phyloP scores from a whole-genome alignment of 208 protist genomes.

The Trypanosoma grayi region DNA sequence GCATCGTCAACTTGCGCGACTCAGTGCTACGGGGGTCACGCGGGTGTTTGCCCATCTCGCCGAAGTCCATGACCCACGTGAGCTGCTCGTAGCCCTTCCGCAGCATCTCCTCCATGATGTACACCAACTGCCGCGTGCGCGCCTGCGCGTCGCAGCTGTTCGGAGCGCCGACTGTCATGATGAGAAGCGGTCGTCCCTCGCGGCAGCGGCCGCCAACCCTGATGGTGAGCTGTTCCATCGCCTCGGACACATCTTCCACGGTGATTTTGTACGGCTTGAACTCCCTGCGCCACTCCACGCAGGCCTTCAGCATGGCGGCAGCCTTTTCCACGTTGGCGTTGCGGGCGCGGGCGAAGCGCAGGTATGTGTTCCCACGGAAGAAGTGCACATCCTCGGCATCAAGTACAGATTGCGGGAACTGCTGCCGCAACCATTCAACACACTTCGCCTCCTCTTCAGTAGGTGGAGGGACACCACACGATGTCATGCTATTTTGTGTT shows the following conservation, averaged over 20 bases:
- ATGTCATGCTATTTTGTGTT: neutral
- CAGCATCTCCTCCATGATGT: slow-evolving; percentile 61
- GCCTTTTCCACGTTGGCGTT: slow-evolving; percentile 45
- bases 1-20: slow-evolving; percentile 52
- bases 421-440: slow-evolving; percentile 30
- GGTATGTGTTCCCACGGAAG: slow-evolving; percentile 48
- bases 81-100: slow-evolving; percentile 59
- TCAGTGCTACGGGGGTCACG: slow-evolving; percentile 25
- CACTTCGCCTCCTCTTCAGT: slow-evolving; percentile 43
- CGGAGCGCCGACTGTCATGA: slow-evolving; percentile 51
- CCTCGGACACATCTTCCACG: slow-evolving; percentile 25
- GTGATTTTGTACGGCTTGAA: slow-evolving; percentile 53
- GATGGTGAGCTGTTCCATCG: slow-evolving; percentile 45
- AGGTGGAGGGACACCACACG: neutral
- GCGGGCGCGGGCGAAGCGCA: slow-evolving; percentile 58
- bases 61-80: slow-evolving; percentile 71
- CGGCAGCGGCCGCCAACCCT: slow-evolving; percentile 38
- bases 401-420: slow-evolving; percentile 28
- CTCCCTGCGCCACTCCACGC: slow-evolving; percentile 52
- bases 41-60: slow-evolving; percentile 49
- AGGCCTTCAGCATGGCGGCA: slow-evolving; percentile 33
- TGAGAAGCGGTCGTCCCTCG: slow-evolving; percentile 40
- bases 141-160: slow-evolving; percentile 49
- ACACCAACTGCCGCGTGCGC: slow-evolving; percentile 52
- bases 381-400: slow-evolving; percentile 45